These are phyloP conservation scores for Golubevia pallescens DNA, from an alignment of 1,284 basidiomycete species.

Conservation along the genomic window DNA sequence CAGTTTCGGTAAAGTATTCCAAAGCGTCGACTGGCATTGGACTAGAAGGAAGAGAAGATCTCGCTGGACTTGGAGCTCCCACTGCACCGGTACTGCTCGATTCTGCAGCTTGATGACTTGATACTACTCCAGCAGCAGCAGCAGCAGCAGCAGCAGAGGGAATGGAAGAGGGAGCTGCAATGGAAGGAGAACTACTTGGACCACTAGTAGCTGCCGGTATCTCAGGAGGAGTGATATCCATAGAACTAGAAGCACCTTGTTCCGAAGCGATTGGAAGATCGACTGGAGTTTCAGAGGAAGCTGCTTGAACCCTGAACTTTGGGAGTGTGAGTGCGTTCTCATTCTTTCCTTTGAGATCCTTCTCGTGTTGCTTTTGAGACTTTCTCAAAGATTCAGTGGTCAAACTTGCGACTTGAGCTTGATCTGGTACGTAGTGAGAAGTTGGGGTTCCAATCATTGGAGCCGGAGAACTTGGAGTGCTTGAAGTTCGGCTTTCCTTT, in stretches of 20 bases:
- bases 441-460: background rate
- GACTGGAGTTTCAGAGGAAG: background rate
- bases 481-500: too few relatives aligned
- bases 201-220: background rate
- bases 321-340: background rate
- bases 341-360: background rate
- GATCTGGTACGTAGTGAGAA: background rate
- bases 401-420: background rate
- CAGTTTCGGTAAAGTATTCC: constrained; percentile 85
- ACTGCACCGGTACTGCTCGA: background rate
- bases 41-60: constrained; percentile 13
- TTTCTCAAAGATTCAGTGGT: background rate
- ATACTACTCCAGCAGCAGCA: background rate
- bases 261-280: background rate
- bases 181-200: too few relatives aligned
- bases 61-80: background rate
- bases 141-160: background rate
- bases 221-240: background rate
- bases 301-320: background rate
- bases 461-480: too few relatives aligned
- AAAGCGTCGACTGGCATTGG: constrained; percentile 70
- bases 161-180: too few relatives aligned
- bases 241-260: background rate
- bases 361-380: background rate
- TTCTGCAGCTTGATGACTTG: background rate